Base-by-base conservation (phyloP, 257 asterid genomes). In the Plectranthus barbatus region DNA sequence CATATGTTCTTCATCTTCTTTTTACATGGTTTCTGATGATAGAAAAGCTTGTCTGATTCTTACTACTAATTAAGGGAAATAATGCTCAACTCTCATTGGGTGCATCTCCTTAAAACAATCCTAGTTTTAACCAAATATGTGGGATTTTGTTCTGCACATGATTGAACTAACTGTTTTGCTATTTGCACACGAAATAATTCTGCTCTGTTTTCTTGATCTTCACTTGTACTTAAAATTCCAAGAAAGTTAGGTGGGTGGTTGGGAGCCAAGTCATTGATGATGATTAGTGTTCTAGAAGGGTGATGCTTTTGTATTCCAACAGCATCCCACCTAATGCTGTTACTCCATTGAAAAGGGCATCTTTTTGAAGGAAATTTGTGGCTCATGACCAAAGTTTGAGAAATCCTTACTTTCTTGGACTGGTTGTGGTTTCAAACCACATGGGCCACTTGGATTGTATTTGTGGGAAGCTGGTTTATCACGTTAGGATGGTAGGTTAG, bases 191-290 rank as follows among this genome's bases (percentile, higher is more conserved):
- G n/a, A n/a, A n/a, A n/a, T n/a, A n/a, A n/a, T n/a, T n/a, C n/a
- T 26, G 31, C 31, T 26, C 5, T 26, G 31, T 26, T 26, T 26
- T 26, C 31, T 26, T 26, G 31, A 26, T 26, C 31, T 26, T 26
- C 31, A 26, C 31, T 26, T 26, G 31, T 26, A 26, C 2, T n/a
- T n/a, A n/a, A n/a, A n/a, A n/a, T n/a, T 26, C 31, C 31, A 26
- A 26, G 31, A 26, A 26, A 26, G 5, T 26, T 26, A 26, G 31
- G 31, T 26, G 31, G 31, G 31, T 26, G 31, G 57, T 68, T 70
- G 62, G 34, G 59, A 49, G 18, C 64, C 39, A 18, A 17, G 12
- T 44, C 45, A 51, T 40, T 49, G 69, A 56, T 55, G 49, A n/a
- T 42, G 26, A 56, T 20, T 52, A 47, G 12, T 33, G 44, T 21